Evolutionary conservation across 345 rosid species (phyloP), one percentile per base, ranked within the genome.

Genomic region (Sonneratia caseolaris): DNA sequence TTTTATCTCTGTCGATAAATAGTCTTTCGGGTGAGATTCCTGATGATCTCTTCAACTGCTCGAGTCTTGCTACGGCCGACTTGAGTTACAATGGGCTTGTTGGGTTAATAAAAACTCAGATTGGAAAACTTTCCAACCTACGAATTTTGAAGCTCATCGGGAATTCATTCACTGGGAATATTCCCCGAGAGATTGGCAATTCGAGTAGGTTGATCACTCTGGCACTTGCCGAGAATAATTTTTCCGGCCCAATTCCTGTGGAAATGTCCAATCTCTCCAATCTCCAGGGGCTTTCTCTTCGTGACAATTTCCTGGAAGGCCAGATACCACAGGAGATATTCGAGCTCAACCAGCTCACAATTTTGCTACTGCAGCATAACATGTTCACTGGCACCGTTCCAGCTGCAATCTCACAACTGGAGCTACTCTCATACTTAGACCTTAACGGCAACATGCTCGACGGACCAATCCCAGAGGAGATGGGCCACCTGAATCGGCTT

Each of bases 1-100:
- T 3, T 47, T 45, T 91, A 16, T 75, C 87, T 65, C 51, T 93
- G 2, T 85, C 75, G 9, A 5, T 12, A 11, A 93, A 89, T 72
- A 73, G 38, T 48, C 68, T 93, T 66, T 79, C 87, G 3, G 96
- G 97, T 36, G 92, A 88, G 71, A 84, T 93, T 47, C 93, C 97
- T 11, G 88, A 83, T 73, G 96, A 89, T 51, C 87, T 91, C 73
- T 93, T 83, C 82, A 83, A 88, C 68, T 91, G 96, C 78, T 81
- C 91, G 71, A 77, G 82, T 56, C 74, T 91, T 57, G 64, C 4
- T 15, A 0, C 0, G 37, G 75, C 88, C 35, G 74, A 68, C 72
- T 72, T 89, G 80, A 70, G 77, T 14, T 37, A 57, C 22, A 93
- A 88, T 81, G 81, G 84, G 68, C 82, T 93, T 69, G 87, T 76